Percentiles rank a stretch among this genome's conserved stretches.
These are phyloP conservation scores for Rhodomyrtus psidioides DNA, from an alignment of 441 rosid genomes.

Conservation along the genomic window DNA sequence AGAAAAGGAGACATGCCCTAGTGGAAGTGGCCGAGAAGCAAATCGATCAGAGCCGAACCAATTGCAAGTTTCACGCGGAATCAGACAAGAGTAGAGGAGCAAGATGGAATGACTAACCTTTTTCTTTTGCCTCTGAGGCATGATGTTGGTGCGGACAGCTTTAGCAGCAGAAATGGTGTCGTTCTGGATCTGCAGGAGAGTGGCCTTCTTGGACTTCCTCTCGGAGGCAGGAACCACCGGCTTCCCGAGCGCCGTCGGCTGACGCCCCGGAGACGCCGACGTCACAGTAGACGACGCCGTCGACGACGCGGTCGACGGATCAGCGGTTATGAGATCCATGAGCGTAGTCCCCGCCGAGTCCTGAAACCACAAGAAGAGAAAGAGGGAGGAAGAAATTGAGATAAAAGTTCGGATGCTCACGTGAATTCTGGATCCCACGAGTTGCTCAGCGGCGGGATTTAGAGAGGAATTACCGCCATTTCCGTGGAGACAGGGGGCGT, in stretches of 20 bases:
- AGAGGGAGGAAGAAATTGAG: neutral
- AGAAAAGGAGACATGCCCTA: neutral
- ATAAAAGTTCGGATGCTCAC: neutral
- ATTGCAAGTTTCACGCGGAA: neutral
- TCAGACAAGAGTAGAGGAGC: neutral
- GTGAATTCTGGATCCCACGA: neutral
- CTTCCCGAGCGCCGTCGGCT: conserved; percentile 22
- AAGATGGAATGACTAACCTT: conserved; percentile 16
- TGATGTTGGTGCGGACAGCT: conserved; percentile 71
- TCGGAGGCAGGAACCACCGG: conserved; percentile 30
- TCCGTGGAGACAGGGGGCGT: neutral
- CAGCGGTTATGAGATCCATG: conserved; percentile 98
- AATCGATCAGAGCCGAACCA: neutral
- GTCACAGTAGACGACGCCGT: conserved; percentile 35
- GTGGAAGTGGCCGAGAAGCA: neutral
- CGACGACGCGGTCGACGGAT: conserved; percentile 27
- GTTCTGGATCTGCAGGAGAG: conserved; percentile 85
- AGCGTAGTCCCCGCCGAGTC: conserved; percentile 87
- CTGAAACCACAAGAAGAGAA: conserved; percentile 22
- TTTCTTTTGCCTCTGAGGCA: conserved; percentile 66
- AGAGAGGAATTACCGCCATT: neutral
- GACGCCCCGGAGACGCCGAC: conserved; percentile 10
- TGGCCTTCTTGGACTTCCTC: conserved; percentile 72
- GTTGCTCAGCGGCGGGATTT: neutral
- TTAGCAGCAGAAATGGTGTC: conserved; percentile 93